Base-by-base conservation (phyloP, 495 filamentous ascomycete species). In the Neurospora pannonica region DNA sequence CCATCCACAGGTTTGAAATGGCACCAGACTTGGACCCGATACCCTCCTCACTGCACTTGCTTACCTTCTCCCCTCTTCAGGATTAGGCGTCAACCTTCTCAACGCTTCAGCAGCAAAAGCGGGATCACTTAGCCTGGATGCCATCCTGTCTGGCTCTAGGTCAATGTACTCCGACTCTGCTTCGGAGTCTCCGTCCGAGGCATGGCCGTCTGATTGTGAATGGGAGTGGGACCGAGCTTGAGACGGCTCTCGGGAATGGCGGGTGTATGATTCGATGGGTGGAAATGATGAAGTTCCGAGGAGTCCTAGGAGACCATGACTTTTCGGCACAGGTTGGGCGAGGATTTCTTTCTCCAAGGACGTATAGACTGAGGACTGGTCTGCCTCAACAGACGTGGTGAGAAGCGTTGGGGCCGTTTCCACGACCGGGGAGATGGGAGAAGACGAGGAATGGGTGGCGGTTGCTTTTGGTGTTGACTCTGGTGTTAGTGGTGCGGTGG, bases 91-190 rank as follows among this genome's bases (percentile, higher is more conserved):
- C 70, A 83, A 71, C 36, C 83, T 77, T 70, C 82, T 72, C 21
- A 62, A 62, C 1, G 54, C 54, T 62, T 62, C 54, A 62, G 54
- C 54, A 34, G 76, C 75, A 38, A 90, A 84, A 7, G 82, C 84
- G 5, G 86, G 87, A 39, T 89, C 88, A 28, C 87, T 83, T 75
- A 90, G 85, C 17, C 90, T 88, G 60, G 89, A 90, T 4, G 88
- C 89, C 91, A 92, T 93, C 67, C 89, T 88, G 76, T 92, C 91
- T 0, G 89, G 90, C 0, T 90, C 85, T 60, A 92, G 78, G 72
- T 92, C 90, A 2, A 73, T 31, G 21, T 75, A 39, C 28, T 62
- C 54, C 7, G 54, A 62, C 28, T 34, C 54, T 34, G 54, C 28
- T 19, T 62, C 54, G 17, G 54, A 62, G 3, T 34, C 54, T 4